Evolutionary conservation across 129 eudicot species (phyloP), one percentile per base, ranked within the genome.

Genomic region (Chrysanthemum makinoi): DNA sequence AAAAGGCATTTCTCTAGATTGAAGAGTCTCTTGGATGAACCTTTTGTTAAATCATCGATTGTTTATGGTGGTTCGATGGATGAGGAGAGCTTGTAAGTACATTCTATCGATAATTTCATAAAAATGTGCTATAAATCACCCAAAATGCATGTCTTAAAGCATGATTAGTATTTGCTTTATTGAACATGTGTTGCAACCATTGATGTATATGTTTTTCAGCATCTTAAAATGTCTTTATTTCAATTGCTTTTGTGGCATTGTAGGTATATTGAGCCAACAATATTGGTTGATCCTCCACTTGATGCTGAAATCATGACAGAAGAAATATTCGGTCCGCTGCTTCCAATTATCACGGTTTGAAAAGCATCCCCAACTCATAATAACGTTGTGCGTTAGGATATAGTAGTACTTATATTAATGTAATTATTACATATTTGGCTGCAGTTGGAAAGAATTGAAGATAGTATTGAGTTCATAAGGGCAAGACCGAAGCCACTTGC

Each of bases 291-390:
- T 86, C 96, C 97, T 55, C 96, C 97, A 1, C 87, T 88, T 7
- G 57, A 86, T 22, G 74, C 96, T 74, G 68, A 66, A 77, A 88
- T 91, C 65, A 91, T 91, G 97, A 79, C 82, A 0, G 96, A 86
- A 74, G 97, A 91, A 78, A 86, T 91, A 30, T 91, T 91, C 65
- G 97, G 97, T n/a, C 96, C 97, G 5, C 60, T 91, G 72, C 96
- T 91, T 68, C 97, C 97, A 0, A 64, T 91, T 18, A 88, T 91
- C 55, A 88, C 96, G 18, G 96, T 91, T 30, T 85, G 80, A 16
- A 74, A 22, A 8, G 18, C 9, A 18, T 59, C 50, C 16, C 56
- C 46, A 39, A 39, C 46, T 39, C 46, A 39, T 39, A 20, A 63
- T 24, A 28, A 24, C 3, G 14, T 12, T 3, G 15, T 28, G 28